Base-by-base conservation (phyloP, 2,329 filamentous ascomycete genomes). In the Chaetomium sp. region DNA sequence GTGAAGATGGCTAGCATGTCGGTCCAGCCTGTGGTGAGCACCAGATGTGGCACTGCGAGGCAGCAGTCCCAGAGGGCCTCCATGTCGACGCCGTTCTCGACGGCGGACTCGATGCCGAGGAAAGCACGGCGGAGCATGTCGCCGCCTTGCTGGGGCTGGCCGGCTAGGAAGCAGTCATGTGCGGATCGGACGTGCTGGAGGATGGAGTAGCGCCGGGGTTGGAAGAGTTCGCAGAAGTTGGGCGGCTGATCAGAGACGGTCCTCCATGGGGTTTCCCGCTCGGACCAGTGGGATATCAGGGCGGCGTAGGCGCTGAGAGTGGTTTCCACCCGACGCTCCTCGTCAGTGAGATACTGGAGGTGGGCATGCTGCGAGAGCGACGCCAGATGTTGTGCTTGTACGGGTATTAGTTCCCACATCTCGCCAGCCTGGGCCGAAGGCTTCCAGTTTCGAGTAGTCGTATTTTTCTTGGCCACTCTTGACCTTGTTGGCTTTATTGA, bases 61-160 rank as follows among this genome's bases (percentile, higher is more conserved):
- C 68, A 71, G 59, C 69, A 71, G 58, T 72, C 71, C 71, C 71
- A 72, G 27, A 72, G 66, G 21, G 69, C 68, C 35, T 72, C 67
- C 38, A 72, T 54, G 51, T 69, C 57, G 23, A 65, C 50, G 4
- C 31, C 60, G 12, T 21, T 16, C 19, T 29, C 19, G 21, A 71
- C 21, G 50, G 66, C 69, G 33, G 61, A 27, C 33, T 70, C 70
- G 35, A 72, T 67, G 8, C 67, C 62, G 2, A 68, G 57, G 12
- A 72, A 72, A 21, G 69, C 70, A 2, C 53, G 57, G 2, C 65
- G 69, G 25, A 72, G 64, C 45, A 62, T 33, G 10, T 50, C 59
- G 4, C 71, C 70, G 29, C 69, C 69, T 8, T 57, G 57, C 2
- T 56, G n/a, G 1, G 60, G 19, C 1, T 31, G 57, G 38, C 49